Conservation (phyloP, 208 protist genomes). For the Crithidia sp. region DNA sequence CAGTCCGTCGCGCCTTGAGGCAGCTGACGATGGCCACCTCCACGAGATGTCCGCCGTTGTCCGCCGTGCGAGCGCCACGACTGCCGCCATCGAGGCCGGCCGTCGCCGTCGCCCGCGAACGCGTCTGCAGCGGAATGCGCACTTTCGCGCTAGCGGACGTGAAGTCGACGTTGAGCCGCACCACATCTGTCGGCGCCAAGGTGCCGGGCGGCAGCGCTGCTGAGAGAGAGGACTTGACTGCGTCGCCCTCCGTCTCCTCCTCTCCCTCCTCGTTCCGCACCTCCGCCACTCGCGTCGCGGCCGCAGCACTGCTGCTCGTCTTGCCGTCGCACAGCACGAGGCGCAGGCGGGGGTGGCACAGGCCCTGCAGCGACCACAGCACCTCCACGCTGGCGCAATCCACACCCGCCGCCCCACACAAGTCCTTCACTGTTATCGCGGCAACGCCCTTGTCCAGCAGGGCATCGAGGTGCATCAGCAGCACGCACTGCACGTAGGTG, state of each 20-base stretch:
- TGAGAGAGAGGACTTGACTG: neutral
- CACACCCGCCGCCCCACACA: conserved; percentile 61
- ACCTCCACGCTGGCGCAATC: conserved; percentile 63
- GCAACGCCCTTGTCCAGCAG: conserved; percentile 39
- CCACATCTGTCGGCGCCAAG: conserved; percentile 32
- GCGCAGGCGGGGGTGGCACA: conserved; percentile 52
- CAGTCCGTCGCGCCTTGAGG: conserved; percentile 88
- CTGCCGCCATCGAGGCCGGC: conserved; percentile 19
- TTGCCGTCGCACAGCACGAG: conserved; percentile 44
- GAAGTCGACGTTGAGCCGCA: conserved; percentile 57
- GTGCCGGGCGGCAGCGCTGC: neutral
- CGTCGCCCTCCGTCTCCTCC: neutral
- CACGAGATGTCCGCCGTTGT: conserved; percentile 84
- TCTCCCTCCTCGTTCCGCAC: conserved; percentile 2
- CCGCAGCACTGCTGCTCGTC: neutral
- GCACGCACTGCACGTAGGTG: conserved; percentile 91
- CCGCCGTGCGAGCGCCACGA: conserved; percentile 29
- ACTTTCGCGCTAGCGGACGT: conserved; percentile 34
- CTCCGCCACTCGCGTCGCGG: neutral
- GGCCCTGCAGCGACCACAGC: conserved; percentile 49
- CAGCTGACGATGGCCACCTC: conserved; percentile 94
- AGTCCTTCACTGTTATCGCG: conserved; percentile 53
- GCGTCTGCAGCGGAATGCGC: conserved; percentile 45
- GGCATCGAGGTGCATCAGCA: conserved; percentile 92
- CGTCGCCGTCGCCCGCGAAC: conserved; percentile 14